Percentiles rank a stretch among this genome's conserved stretches.
Conservation (phyloP, 495 filamentous ascomycete genomes). For the Astrothelium subdiscretum region DNA sequence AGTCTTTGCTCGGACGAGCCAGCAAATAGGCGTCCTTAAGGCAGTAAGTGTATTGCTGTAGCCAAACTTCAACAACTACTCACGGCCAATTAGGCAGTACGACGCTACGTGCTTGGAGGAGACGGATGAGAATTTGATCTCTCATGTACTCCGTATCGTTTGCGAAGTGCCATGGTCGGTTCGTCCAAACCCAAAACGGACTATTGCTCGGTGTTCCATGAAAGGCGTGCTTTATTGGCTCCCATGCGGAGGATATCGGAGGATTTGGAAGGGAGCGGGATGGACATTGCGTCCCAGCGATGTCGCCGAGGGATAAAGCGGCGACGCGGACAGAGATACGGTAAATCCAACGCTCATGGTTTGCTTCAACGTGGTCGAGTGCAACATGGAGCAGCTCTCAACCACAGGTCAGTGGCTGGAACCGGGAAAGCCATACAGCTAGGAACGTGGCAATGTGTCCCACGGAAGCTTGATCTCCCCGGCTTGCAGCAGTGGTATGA, state of each 20-base stretch:
- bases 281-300: background rate
- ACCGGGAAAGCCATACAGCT: background rate
- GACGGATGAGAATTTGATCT: background rate
- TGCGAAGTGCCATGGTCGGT: no score
- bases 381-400: no score
- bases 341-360: background rate
- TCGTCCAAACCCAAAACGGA: background rate
- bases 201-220: background rate
- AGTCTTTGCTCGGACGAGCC: slow-evolving; percentile 65
- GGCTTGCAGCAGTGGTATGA: background rate
- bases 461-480: background rate
- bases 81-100: background rate
- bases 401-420: no score
- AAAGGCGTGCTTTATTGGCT: background rate
- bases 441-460: background rate
- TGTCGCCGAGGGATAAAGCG: background rate
- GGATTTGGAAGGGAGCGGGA: background rate
- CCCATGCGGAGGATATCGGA: background rate
- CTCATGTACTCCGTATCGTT: no score
- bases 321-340: background rate
- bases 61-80: background rate
- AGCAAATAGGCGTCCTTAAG: slow-evolving; percentile 65
- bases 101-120: background rate
- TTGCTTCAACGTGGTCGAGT: background rate
- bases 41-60: slow-evolving; percentile 36